Evolutionary conservation across 495 filamentous ascomycete genomes (phyloP).

Genomic region (Penicillium coffeae): DNA sequence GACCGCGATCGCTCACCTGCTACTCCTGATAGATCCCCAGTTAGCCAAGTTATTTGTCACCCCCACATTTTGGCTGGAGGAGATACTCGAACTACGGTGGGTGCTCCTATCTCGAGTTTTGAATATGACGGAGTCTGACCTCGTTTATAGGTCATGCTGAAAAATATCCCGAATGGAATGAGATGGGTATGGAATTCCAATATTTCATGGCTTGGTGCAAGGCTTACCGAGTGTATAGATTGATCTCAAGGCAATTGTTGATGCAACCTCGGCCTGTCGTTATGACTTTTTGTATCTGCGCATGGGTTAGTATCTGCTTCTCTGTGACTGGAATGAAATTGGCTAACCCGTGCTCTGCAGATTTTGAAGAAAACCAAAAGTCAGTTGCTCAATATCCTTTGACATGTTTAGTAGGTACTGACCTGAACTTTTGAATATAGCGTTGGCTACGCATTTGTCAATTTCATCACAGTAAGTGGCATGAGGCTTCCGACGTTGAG

Average conservation of each 20-base stretch:
- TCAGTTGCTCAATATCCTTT: slow-evolving; percentile 26
- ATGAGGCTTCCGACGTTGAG: neutral
- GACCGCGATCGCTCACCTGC: slow-evolving; percentile 1
- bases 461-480: slow-evolving; percentile 80
- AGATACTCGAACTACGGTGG: slow-evolving; percentile 71
- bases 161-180: slow-evolving; percentile 92
- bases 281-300: slow-evolving; percentile 96
- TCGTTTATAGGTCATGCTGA: slow-evolving; percentile 75
- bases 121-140: slow-evolving; percentile 14
- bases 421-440: slow-evolving; percentile 49
- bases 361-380: slow-evolving; percentile 89
- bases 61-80: neutral
- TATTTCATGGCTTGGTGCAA: neutral
- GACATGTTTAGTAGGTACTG: neutral
- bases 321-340: neutral
- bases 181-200: slow-evolving; percentile 53
- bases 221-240: slow-evolving; percentile 14
- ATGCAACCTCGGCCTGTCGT: slow-evolving; percentile 70
- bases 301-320: slow-evolving; percentile 55
- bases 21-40: neutral
- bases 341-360: slow-evolving; percentile 29
- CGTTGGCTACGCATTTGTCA: slow-evolving; percentile 97
- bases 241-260: slow-evolving; percentile 69
- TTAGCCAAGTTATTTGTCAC: neutral
- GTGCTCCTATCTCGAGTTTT: slow-evolving; percentile 19